Base-by-base conservation (phyloP, 1,284 basidiomycete species). In the Trametes versicolor region DNA sequence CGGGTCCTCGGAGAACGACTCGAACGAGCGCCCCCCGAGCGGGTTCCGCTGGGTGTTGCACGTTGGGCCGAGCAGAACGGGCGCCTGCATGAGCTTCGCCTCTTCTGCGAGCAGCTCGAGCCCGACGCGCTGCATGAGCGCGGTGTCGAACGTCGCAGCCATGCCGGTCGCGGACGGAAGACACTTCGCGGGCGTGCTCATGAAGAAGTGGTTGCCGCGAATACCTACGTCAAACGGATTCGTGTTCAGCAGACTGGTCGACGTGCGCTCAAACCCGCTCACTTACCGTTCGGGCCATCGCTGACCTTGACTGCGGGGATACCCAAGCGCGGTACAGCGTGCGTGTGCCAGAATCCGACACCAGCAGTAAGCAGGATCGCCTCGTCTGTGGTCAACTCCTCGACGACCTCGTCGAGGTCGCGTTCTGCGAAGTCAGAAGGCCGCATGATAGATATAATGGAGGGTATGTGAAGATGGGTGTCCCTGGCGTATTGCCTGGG, bases 1-100 rank as follows among this genome's bases (percentile, higher is more conserved):
- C 1, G 93, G 92, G 72, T 95, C 93, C 75, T 95, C 93, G 0
- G 92, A 91, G 76, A 90, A 92, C 5, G 85, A 88, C 74, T 92
- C 90, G 70, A 92, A 92, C 1, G 87, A 83, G 27, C 89, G 80
- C 2, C 87, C 87, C 10, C 87, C 87, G 0, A 88, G 79, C 36
- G 87, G 87, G 62, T 75, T 79, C 19, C 90, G 83, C 71, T 89
- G 89, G 36, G 91, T 90, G 73, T 91, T 92, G 77, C 87, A 89
- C 1, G 89, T 94, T 0, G 93, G 93, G 0, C 88, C 93, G 27
- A 94, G 85, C 49, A 91, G 84, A 55, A 91, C 80, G 12, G 92
- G 82, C 10, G 90, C 89, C 2, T 90, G 88, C 36, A 88, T 83
- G 49, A 90, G 82, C 72, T 88, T 91, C 3, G 90, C 87, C 75